Conservation (phyloP, 2,329 filamentous ascomycete species). For the Xenoacremonium recifei region DNA sequence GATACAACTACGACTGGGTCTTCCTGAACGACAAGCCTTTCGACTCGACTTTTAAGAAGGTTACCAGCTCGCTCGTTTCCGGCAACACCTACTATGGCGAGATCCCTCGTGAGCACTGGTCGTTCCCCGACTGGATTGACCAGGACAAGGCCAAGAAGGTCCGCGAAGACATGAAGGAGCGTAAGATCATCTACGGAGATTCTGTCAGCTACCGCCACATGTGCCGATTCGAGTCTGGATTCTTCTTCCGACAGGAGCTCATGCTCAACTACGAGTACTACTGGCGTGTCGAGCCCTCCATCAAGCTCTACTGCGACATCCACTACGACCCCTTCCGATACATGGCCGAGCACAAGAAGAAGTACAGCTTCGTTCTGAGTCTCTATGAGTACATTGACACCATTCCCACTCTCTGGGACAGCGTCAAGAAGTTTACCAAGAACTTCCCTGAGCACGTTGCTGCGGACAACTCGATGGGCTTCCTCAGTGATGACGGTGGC, state of each 20-base stretch:
- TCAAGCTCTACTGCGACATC: constrained; percentile 95
- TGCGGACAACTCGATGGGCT: constrained; percentile 81
- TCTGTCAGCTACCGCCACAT: constrained; percentile 97
- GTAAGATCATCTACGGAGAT: constrained; percentile 98
- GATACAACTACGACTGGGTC: constrained; percentile 98
- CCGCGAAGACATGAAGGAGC: constrained; percentile 88
- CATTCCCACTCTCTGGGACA: constrained; percentile 94
- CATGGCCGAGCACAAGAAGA: constrained; percentile 96
- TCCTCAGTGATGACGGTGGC: constrained; percentile 88
- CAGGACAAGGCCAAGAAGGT: constrained; percentile 89
- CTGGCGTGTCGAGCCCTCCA: constrained; percentile 97
- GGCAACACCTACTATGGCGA: constrained; percentile 88
- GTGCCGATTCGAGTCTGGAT: constrained; percentile 98
- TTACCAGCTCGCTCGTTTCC: constrained; percentile 86
- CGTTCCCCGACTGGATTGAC: constrained; percentile 93
- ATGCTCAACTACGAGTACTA: constrained; percentile 99
- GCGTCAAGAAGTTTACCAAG: constrained; percentile 90
- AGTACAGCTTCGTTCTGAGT: constrained; percentile 95
- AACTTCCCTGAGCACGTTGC: constrained; percentile 85
- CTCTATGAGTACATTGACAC: constrained; percentile 96
- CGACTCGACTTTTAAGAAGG: constrained; percentile 87
- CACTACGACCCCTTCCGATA: constrained; percentile 94
- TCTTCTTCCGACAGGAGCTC: constrained; percentile 94
- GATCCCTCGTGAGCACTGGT: constrained; percentile 94
- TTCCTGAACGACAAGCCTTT: constrained; percentile 97